Evolutionary conservation across 768 basidiomycete species (phyloP), one percentile per base, ranked within the genome.

Genomic region (Stropharia rugosoannulata): DNA sequence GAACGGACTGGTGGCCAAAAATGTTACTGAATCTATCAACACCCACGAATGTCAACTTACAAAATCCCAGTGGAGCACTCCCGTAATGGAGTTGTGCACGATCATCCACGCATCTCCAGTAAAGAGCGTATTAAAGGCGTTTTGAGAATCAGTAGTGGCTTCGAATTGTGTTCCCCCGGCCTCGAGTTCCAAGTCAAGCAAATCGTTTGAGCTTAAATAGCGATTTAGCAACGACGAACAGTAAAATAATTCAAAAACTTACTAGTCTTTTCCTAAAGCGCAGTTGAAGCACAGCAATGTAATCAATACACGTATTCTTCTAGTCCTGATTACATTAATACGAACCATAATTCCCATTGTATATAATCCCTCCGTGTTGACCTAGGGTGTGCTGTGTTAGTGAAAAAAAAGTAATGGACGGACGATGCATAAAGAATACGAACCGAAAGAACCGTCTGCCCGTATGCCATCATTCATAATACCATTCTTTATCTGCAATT

Each of bases 91-190:
- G 62, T 90, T 89, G 11, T 72, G 70, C 62, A 79, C 86, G 25
- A 88, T 83, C 86, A 89, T 87, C 88, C 88, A 90, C 43, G 73
- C 71, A 56, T 83, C 74, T 0, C 82, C 88, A 32, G 81, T 75
- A 55, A 89, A 75, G 4, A 86, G 69, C 11, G 75, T 80, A 8
- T 75, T 78, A 47, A 89, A 79, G 0, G 86, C 85, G 25, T 62
- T 54, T 59, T 75, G 71, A 11, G 79, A 72, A 11, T 64, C 66
- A 5, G 69, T 51, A 11, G 67, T 68, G 2, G 84, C 86, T 38
- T 75, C 73, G 62, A 81, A 88, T 32, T 73, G 70, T 1, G 87
- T 90, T 12, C 81, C 84, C 15, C 76, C 81, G 6, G 84, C 82
- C 51, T 79, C 78, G 11, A 81, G 74, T 64, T 90, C 86, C 6